Percentiles rank a stretch among this genome's conserved stretches.
Evolutionary conservation across 1,284 basidiomycete genomes (phyloP).

Genomic region (Vanrija pseudolonga): DNA sequence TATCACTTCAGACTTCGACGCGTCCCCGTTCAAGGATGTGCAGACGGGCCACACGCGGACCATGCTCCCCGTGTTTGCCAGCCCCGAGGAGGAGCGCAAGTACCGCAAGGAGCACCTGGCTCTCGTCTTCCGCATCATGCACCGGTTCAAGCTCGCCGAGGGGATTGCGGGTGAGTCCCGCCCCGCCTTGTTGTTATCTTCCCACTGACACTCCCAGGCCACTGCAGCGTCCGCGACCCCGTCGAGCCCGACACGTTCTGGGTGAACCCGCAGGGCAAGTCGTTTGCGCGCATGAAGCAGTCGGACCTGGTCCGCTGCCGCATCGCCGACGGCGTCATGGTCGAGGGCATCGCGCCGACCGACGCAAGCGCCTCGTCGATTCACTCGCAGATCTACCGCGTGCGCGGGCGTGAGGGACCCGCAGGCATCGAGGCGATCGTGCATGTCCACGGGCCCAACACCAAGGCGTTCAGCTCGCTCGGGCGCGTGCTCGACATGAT

Average conservation of each 20-base stretch:
- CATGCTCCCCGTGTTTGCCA: conserved; percentile 30
- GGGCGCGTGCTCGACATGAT: conserved; percentile 40
- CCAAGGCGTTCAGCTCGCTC: conserved; percentile 35
- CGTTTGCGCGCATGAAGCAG: conserved; percentile 35
- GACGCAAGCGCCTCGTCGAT: conserved; percentile 40
- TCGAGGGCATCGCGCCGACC: conserved; percentile 32
- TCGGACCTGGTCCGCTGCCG: conserved; percentile 34
- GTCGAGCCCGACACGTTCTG: conserved; percentile 43
- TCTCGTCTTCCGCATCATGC: conserved; percentile 36
- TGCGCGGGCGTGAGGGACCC: conserved; percentile 28
- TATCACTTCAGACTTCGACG: conserved; percentile 22
- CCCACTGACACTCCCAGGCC: conserved; percentile 14
- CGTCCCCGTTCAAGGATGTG: conserved; percentile 32
- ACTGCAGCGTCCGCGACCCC: conserved; percentile 39
- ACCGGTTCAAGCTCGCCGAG: conserved; percentile 33
- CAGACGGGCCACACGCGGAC: conserved; percentile 34
- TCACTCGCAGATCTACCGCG: conserved; percentile 36
- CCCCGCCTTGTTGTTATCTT: conserved; percentile 10
- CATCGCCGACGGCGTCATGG: conserved; percentile 27
- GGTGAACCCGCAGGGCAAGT: conserved; percentile 42
- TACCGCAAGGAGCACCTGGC: conserved; percentile 44
- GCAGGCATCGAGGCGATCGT: conserved; percentile 36
- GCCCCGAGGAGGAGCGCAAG: conserved; percentile 28
- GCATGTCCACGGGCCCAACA: conserved; percentile 42
- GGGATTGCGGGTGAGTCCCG: conserved; percentile 26